phyloP scores from a whole-genome alignment of 192 early-diverging fungal species.

The Podila horticola region DNA sequence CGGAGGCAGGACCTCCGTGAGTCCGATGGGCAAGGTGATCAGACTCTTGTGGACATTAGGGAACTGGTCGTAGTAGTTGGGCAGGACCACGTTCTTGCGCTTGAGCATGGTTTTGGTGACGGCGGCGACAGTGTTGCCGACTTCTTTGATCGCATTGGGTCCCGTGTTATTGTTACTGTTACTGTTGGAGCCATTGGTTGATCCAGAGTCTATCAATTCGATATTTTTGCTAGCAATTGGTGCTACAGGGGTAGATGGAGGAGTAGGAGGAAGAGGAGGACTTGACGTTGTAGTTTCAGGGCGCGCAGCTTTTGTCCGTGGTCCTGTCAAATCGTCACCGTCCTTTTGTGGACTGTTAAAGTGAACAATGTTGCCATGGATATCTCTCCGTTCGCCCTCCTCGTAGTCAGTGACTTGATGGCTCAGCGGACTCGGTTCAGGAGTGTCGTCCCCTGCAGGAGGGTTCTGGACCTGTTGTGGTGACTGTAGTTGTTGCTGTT shows the following conservation, averaged over 20 bases:
- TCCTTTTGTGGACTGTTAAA: neutral
- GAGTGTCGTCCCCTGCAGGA: neutral
- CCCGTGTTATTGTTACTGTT: neutral
- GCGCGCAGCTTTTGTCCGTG: too few species aligned
- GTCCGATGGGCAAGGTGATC: constrained; percentile 24
- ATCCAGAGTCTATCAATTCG: neutral
- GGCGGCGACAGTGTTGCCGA: constrained; percentile 2
- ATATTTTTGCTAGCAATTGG: neutral
- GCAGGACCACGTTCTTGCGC: constrained; percentile 17
- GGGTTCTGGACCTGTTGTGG: too few species aligned
- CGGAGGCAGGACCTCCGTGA: neutral
- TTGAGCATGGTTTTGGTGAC: constrained; percentile 21
- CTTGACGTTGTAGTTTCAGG: neutral
- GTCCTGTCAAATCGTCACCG: too few species aligned
- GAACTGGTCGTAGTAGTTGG: constrained; percentile 45
- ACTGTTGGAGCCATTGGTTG: neutral
- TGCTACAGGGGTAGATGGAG: neutral
- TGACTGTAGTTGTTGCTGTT: too few species aligned
- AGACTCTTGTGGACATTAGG: constrained; percentile 26
- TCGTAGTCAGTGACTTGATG: constrained; percentile 44
- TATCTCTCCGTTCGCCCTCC: constrained; percentile 26
- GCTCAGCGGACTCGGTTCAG: constrained; percentile 16
- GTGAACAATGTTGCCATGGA: constrained; percentile 21
- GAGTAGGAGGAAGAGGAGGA: neutral
- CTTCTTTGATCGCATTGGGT: neutral